A percentile compares a stretch with the other conserved stretches of the same genome.
Evolutionary conservation across 495 filamentous ascomycete genomes (phyloP).

Genomic region (Acidomyces sp.): DNA sequence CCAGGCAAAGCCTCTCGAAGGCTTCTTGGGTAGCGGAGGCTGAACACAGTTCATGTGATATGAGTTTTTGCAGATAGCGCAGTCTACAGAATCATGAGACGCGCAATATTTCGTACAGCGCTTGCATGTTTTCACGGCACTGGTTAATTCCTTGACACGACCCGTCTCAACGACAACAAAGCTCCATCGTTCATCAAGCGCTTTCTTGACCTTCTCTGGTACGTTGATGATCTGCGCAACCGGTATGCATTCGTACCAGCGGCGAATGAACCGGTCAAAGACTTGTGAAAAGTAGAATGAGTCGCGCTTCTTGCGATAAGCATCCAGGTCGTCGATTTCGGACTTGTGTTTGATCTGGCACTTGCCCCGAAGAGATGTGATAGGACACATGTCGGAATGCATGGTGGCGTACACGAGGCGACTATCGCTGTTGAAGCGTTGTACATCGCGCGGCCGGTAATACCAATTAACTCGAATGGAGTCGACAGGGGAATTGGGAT

Average conservation of each 20-base stretch:
- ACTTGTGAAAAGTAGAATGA: conserved; percentile 95
- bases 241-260: conserved; percentile 92
- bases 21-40: conserved; percentile 87
- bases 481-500: conserved; percentile 61
- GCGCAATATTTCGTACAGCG: conserved; percentile 80
- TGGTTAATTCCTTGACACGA: conserved; percentile 86
- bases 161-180: conserved; percentile 86
- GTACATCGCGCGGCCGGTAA: conserved; percentile 91
- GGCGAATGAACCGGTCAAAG: conserved; percentile 95
- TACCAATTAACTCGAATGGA: conserved; percentile 93
- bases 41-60: conserved; percentile 99
- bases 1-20: conserved; percentile 95
- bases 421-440: conserved; percentile 76
- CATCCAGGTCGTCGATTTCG: conserved; percentile 70
- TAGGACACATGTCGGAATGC: conserved; percentile 92
- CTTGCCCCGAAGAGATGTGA: conserved; percentile 83
- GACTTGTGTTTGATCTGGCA: conserved; percentile 76
- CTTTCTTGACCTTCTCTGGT: conserved; percentile 81
- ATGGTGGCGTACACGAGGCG: conserved; percentile 88
- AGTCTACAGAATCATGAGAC: conserved; percentile 92
- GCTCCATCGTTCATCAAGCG: conserved; percentile 89
- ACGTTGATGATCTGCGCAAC: conserved; percentile 91
- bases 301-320: conserved; percentile 70
- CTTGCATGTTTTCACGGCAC: conserved; percentile 93
- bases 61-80: conserved; percentile 82